These are phyloP conservation scores for Ceraceosorus guamensis DNA, from an alignment of 1,284 basidiomycete genomes.

Conservation along the genomic window DNA sequence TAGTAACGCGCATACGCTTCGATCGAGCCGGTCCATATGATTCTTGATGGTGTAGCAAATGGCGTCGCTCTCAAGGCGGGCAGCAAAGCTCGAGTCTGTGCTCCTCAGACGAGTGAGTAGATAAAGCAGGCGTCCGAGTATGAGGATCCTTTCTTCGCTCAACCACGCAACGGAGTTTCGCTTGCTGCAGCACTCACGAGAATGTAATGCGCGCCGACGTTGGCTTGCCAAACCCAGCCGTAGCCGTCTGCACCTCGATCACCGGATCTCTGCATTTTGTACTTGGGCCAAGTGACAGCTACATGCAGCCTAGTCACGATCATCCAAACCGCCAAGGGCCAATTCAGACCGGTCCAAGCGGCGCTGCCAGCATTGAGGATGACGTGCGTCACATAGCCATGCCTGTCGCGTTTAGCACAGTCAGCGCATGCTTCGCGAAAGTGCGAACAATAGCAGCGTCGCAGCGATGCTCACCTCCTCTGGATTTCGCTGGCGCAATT, in stretches of 20 bases:
- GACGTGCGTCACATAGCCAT: slow-evolving; percentile 43
- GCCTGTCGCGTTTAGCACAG: neutral
- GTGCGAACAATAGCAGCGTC: neutral
- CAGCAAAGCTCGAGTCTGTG: slow-evolving; percentile 23
- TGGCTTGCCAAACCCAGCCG: slow-evolving; percentile 49
- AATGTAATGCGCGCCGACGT: slow-evolving; percentile 45
- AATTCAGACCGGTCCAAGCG: slow-evolving; percentile 44
- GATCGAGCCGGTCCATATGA: slow-evolving; percentile 48
- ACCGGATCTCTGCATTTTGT: slow-evolving; percentile 42
- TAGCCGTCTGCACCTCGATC: slow-evolving; percentile 42
- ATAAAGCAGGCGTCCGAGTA: neutral
- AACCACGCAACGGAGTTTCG: neutral
- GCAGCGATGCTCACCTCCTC: slow-evolving; percentile 10
- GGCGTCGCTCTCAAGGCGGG: slow-evolving; percentile 34
- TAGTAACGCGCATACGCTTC: slow-evolving; percentile 42
- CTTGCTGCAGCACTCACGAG: slow-evolving; percentile 20
- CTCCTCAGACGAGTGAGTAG: neutral
- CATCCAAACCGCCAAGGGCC: slow-evolving; percentile 35
- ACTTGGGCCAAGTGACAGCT: slow-evolving; percentile 45
- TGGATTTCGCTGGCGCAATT: slow-evolving; percentile 35
- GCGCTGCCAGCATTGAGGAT: slow-evolving; percentile 47
- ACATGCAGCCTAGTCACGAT: slow-evolving; percentile 38
- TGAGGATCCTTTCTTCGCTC: neutral
- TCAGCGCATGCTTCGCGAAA: neutral
- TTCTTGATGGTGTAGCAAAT: slow-evolving; percentile 34